phyloP scores from a whole-genome alignment of 1,139 yeast species.

The Hansenula anomala region DNA sequence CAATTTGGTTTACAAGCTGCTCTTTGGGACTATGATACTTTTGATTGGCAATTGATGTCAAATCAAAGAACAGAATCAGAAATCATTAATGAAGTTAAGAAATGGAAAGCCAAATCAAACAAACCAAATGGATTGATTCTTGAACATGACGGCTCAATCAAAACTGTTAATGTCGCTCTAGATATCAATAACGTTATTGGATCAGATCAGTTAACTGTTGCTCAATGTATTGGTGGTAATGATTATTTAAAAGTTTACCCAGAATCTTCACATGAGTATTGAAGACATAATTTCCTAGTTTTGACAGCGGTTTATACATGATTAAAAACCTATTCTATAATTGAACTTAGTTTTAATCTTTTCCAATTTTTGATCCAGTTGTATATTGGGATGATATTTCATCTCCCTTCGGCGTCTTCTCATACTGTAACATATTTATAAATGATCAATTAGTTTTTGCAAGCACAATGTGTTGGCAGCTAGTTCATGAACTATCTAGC shows the following conservation, averaged over 20 bases:
- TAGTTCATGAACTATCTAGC: too few species aligned
- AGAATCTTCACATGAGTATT: neutral
- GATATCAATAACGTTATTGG: constrained; percentile 51
- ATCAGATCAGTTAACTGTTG: constrained; percentile 64
- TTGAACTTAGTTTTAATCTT: too few species aligned
- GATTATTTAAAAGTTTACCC: constrained; percentile 22
- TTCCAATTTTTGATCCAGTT: too few species aligned
- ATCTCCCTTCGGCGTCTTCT: too few species aligned
- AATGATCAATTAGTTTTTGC: too few species aligned
- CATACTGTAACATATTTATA: too few species aligned
- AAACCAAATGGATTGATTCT: constrained; percentile 60
- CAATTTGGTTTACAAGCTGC: constrained; percentile 87
- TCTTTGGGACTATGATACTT: constrained; percentile 88
- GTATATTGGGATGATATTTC: too few species aligned
- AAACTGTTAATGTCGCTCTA: constrained; percentile 67
- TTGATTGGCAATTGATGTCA: constrained; percentile 77
- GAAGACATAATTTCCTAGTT: too few species aligned
- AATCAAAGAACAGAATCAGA: constrained; percentile 40
- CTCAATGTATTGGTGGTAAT: constrained; percentile 72
- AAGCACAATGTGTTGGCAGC: too few species aligned
- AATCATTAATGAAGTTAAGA: constrained; percentile 48
- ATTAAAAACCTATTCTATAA: too few species aligned
- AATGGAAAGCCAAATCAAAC: constrained; percentile 38
- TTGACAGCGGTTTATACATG: too few species aligned
- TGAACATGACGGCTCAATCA: constrained; percentile 74